Evolutionary conservation across 306 rosid species (phyloP), one percentile per base, ranked within the genome.

Genomic region (Crotalaria pallida): DNA sequence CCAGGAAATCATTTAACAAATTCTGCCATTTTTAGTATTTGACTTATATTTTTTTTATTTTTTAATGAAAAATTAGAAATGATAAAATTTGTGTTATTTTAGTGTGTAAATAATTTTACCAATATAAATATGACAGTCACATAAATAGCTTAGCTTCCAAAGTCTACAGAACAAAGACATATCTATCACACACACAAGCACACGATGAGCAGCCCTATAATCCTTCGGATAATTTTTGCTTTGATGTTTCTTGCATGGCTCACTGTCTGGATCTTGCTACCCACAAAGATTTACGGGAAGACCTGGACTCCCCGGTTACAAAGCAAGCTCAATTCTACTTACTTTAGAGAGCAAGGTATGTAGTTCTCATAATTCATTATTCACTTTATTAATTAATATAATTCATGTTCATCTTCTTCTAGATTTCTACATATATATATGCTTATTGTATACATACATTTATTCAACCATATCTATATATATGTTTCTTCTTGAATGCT

Each of bases 321-420:
- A 24, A 71, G 2, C 64, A 81, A 69, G 11, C 83, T 85, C 29
- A 58, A 72, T 44, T 83, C 88, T 22, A 77, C 88, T 8, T 85
- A 85, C 61, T 84, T 88, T 55, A 75, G 83, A 77, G 80, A 61
- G 7, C 87, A 88, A 88, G 88, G 94, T n/a, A n/a, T n/a, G n/a
- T 84, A 36, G 0, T 11, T n/a, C 6, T 31, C 3, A 1, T 27
- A 27, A 27, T 12, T 60, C 3, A n/a, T n/a, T 3, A 4, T 12
- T 26, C 68, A 18, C 52, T 36, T 36, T 72, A 18, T 36, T 72
- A 18, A 68, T 36, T 6, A 3, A 27, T 27, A n/a, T 36, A 5
- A 55, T 55, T 5, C 22, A 43, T 22, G 11, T 26, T 1, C 63
- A 15, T 7, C 44, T 34, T 34, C 41, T 7, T n/a, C n/a, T n/a